phyloP scores from a whole-genome alignment of 2,329 filamentous ascomycete species.

The Botryotinia convoluta region DNA sequence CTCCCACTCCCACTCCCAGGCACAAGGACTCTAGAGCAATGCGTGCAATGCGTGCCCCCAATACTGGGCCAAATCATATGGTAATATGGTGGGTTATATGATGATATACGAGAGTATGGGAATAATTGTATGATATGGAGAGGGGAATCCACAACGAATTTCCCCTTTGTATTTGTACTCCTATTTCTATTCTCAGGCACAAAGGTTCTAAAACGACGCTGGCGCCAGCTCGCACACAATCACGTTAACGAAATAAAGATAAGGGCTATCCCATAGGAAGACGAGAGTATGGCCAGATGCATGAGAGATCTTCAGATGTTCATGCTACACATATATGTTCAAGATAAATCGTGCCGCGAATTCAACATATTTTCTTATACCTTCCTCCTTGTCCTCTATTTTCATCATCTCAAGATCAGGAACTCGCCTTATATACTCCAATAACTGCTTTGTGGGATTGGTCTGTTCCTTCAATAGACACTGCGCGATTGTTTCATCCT shows the following conservation, averaged over 20 bases:
- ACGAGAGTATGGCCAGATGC: background rate
- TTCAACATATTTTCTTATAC: too few relatives aligned
- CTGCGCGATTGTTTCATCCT: background rate
- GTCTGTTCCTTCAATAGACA: background rate
- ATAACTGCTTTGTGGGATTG: too few relatives aligned
- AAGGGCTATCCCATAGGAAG: background rate
- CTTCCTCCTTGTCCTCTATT: background rate
- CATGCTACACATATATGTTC: background rate
- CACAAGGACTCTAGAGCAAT: too few relatives aligned
- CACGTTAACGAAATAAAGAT: background rate
- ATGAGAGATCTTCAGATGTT: background rate
- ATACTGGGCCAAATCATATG: too few relatives aligned
- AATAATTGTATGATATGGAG: too few relatives aligned
- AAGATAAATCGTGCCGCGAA: background rate
- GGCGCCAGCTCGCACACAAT: background rate
- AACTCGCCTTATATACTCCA: background rate
- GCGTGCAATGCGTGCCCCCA: too few relatives aligned
- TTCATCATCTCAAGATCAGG: background rate
- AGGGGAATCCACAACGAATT: too few relatives aligned
- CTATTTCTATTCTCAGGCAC: background rate
- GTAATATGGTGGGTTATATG: too few relatives aligned
- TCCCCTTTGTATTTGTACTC: background rate
- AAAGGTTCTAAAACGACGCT: background rate
- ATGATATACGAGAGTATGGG: too few relatives aligned
- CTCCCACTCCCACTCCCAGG: too few relatives aligned